Evolutionary conservation across 23 red algal genomes (phyloP), one percentile per base, ranked within the genome.

Genomic region (Porphyridium purpureum): DNA sequence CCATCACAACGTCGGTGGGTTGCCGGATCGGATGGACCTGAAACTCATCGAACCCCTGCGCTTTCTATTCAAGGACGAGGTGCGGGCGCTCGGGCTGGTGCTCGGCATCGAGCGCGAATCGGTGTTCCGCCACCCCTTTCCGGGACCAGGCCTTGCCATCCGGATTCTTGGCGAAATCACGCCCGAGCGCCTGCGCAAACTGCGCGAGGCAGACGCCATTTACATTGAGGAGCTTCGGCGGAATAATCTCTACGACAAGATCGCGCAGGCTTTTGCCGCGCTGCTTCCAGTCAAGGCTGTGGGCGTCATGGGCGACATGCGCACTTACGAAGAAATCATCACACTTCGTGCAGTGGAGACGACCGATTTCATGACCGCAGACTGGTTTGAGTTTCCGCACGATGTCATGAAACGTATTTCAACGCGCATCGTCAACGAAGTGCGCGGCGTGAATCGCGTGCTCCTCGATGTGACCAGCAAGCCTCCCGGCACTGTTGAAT

Each of bases 41-140:
- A 24, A 84, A 57, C 68, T 94, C 6, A 75, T 94, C 47, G 88
- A 94, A 29, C 88, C 88, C 15, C 67, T 94, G 25, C 78, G 88
- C 6, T 72, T 69, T 53, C 62, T 94, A 35, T 94, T 94, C 70
- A 94, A 94, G 48, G 88, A 94, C 42, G 88, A 94, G 64, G 88
- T 84, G 7, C 62, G 88, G 30, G 50, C 31, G 8, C 60, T 94
- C 20, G 88, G 88, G 7, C 35, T 72, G 6, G 69, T 79, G 1
- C 59, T 94, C 20, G 78, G 88, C 31, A 62, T 94, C 34, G 75
- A 80, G 24, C 63, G 49, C 24, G 88, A 85, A 15, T 71, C 60
- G 21, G 69, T 94, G 35, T 67, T 53, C 52, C 70, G 88, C 2
- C 88, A 94, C 55, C 88, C 88, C 11, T 94, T 94, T 71, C 88